Evolutionary conservation across 352 stramenopile species (phyloP), one percentile per base, ranked within the genome.

Genomic region (Pythium rhizo-oryzae): DNA sequence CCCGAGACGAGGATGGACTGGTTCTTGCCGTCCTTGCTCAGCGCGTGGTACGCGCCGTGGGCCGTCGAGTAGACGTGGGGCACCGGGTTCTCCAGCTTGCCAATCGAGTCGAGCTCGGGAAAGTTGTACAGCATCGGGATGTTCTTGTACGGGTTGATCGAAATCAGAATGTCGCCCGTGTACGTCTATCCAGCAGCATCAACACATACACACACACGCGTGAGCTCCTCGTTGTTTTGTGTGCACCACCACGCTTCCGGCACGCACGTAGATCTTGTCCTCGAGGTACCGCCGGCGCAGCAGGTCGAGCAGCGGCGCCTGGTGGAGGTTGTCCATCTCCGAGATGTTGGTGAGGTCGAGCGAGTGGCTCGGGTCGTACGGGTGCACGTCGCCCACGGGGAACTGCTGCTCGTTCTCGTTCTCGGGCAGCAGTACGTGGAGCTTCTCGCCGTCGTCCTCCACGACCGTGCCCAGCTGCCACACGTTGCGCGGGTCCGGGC

Each of bases 101-200:
- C 85, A 61, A 95, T 90, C 18, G 84, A 92, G 61, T 93, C 87
- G n/a, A 96, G 74, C 58, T 96, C 89, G 6, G 87, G 87, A 52
- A 97, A 93, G 74, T 96, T 96, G 78, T 97, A 97, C 23, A 97
- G 79, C 79, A 96, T 90, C 55, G 89, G 85, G 58, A 98, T 95
- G 74, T 94, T 93, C 84, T 98, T 98, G 89, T 98, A 99, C 59
- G 96, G 96, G 75, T 99, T 99, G 65, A 99, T 96, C 41, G 92
- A 97, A 78, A 99, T 98, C 44, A 99, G 77, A 21, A 99, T 97
- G 62, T 99, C 94, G 28, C 93, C 92, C 41, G 92, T 97, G 69
- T 96, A 98, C 39, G 96, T 99, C 79, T 94, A 44, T 43, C 13
- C 12, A 11, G 35, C 8, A 41, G 2, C 35, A 11, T 16, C 33